phyloP scores from a whole-genome alignment of 2,329 filamentous ascomycete genomes.

The Tolypocladium album region DNA sequence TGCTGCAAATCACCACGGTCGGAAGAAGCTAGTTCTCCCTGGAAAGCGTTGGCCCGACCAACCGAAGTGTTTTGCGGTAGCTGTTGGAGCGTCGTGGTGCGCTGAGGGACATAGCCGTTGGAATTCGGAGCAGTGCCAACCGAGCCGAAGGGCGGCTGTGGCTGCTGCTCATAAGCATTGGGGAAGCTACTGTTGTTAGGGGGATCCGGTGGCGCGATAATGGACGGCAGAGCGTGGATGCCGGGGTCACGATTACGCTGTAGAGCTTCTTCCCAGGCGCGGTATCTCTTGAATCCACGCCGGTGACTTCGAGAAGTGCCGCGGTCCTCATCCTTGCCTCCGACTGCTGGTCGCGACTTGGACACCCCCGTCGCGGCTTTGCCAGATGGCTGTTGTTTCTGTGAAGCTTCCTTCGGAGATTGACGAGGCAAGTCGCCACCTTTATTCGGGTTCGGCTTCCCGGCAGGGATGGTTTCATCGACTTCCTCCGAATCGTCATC shows the following conservation, averaged over 20 bases:
- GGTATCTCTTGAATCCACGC: constrained; percentile 35
- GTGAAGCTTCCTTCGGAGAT: background rate
- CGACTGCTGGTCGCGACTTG: constrained; percentile 2
- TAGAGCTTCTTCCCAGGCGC: constrained; percentile 30
- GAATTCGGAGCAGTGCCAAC: constrained; percentile 10
- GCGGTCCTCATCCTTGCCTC: constrained; percentile 8
- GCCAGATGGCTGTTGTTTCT: background rate
- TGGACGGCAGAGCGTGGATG: background rate
- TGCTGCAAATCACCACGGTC: constrained; percentile 12
- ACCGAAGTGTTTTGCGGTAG: background rate
- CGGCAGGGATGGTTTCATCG: constrained; percentile 20
- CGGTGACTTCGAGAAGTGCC: constrained; percentile 23
- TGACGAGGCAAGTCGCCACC: background rate
- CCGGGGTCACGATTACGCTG: constrained; percentile 16
- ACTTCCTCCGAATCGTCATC: constrained; percentile 28
- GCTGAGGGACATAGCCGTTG: constrained; percentile 14
- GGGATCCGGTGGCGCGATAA: background rate
- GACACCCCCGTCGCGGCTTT: background rate
- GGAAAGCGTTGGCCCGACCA: constrained; percentile 3
- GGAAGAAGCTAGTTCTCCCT: constrained; percentile 16
- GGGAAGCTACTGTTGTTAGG: background rate
- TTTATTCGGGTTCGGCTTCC: constrained; percentile 8
- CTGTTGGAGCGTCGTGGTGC: background rate
- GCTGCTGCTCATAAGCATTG: background rate
- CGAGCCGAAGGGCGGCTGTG: constrained; percentile 3